Conservation (phyloP, 1,139 yeast species). For the Blastobotrys arbuscula region DNA sequence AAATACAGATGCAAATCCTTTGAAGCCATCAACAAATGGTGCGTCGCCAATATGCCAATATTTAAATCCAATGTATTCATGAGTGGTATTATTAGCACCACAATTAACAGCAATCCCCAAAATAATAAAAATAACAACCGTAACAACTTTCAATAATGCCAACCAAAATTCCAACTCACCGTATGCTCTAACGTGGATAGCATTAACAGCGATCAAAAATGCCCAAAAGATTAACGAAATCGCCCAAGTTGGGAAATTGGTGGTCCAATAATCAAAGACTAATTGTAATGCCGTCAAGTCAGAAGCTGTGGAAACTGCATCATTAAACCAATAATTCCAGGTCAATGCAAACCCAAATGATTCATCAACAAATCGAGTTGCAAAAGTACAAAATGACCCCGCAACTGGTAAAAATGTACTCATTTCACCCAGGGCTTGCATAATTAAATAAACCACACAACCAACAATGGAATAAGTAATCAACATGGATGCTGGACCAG, state of each 20-base stretch:
- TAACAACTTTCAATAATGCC: conserved; percentile 53
- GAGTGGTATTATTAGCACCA: conserved; percentile 50
- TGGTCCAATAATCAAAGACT: conserved; percentile 55
- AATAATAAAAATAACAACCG: conserved; percentile 51
- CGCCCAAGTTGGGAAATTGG: conserved; percentile 52
- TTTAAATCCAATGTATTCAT: conserved; percentile 45
- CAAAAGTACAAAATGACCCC: conserved; percentile 59
- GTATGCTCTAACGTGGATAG: conserved; percentile 50
- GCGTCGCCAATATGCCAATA: conserved; percentile 47
- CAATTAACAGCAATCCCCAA: conserved; percentile 52
- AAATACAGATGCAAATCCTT: conserved; percentile 46
- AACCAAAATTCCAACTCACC: conserved; percentile 67
- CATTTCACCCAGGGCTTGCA: conserved; percentile 62
- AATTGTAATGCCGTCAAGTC: conserved; percentile 58
- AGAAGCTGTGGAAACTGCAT: conserved; percentile 56
- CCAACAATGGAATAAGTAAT: conserved; percentile 48
- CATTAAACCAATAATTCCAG: conserved; percentile 61
- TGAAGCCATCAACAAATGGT: conserved; percentile 55
- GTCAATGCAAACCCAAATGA: conserved; percentile 59
- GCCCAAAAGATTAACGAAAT: conserved; percentile 57
- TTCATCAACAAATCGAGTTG: conserved; percentile 54
- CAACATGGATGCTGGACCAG: conserved; percentile 51
- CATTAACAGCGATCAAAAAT: conserved; percentile 46
- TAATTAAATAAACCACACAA: conserved; percentile 47
- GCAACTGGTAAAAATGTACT: conserved; percentile 53